Evolutionary conservation across 2,329 filamentous ascomycete genomes (phyloP).

Genomic region (Plenodomus lindquistii): DNA sequence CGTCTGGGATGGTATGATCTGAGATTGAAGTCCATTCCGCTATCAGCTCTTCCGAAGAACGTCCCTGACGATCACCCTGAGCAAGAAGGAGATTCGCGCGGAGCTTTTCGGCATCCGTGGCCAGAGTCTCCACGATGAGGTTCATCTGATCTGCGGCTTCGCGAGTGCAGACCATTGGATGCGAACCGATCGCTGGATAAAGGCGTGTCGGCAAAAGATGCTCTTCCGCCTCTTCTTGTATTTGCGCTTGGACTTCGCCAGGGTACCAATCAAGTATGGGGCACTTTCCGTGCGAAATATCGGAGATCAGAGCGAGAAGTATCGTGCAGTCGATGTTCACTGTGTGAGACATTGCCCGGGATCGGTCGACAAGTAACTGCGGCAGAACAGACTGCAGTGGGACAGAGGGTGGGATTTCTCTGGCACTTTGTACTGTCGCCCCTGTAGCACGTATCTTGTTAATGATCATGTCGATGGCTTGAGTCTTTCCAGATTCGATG

Average conservation of each 20-base stretch:
- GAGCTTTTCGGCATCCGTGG: conserved; percentile 49
- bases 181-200: conserved; percentile 63
- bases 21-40: conserved; percentile 49
- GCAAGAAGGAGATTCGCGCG: conserved; percentile 64
- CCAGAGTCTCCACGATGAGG: conserved; percentile 44
- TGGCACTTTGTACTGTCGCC: conserved; percentile 38
- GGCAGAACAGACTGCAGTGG: conserved; percentile 31
- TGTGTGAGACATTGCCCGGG: conserved; percentile 45
- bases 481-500: conserved; percentile 54
- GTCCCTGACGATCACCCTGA: conserved; percentile 35
- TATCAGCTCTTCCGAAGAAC: conserved; percentile 17
- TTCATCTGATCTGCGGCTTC: conserved; percentile 68
- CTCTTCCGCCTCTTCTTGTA: conserved; percentile 65
- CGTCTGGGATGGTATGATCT: conserved; percentile 56
- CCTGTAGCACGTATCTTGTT: conserved; percentile 59
- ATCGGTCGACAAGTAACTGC: conserved; percentile 45
- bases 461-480: conserved; percentile 61
- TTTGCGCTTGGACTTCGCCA: conserved; percentile 64
- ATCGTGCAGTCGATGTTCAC: conserved; percentile 71
- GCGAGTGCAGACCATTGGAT: conserved; percentile 65
- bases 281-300: conserved; percentile 66
- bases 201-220: conserved; percentile 64
- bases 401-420: conserved; percentile 27
- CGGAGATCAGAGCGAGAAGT: conserved; percentile 72
- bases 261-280: conserved; percentile 58